phyloP scores from a whole-genome alignment of 148 eudicot genomes.

The Cornus controversa region DNA sequence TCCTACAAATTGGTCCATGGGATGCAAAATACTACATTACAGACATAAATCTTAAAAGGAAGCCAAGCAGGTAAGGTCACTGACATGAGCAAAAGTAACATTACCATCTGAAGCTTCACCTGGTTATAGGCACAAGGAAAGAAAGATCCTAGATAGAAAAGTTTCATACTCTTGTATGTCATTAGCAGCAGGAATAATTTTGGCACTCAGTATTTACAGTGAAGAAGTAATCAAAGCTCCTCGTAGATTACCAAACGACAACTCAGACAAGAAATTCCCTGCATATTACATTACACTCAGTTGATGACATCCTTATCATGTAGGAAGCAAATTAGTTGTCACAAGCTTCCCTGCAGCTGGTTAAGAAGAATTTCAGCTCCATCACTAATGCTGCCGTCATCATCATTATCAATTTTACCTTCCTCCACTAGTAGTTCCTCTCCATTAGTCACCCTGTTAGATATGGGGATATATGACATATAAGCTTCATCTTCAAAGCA shows the following conservation, averaged over 20 bases:
- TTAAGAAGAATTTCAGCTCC: conserved; percentile 41
- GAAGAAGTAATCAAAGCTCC: background rate
- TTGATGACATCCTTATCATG: background rate
- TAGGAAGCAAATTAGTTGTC: conserved; percentile 8
- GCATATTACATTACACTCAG: background rate
- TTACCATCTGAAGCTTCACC: background rate
- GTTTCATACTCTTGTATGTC: background rate
- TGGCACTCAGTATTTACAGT: background rate
- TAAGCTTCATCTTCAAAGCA: conserved; percentile 57
- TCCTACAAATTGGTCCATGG: background rate
- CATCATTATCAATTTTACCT: conserved; percentile 20
- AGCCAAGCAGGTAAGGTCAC: background rate
- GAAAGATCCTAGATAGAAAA: background rate
- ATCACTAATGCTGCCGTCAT: conserved; percentile 28
- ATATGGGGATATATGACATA: conserved; percentile 32
- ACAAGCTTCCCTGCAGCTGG: conserved; percentile 39
- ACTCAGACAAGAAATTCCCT: background rate
- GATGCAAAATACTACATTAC: background rate
- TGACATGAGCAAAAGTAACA: background rate
- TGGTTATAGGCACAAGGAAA: background rate
- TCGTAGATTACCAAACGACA: background rate
- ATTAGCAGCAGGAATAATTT: background rate
- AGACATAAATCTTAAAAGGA: background rate
- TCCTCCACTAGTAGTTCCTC: conserved; percentile 18
- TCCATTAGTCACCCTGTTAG: conserved; percentile 4